phyloP scores from a whole-genome alignment of 2,329 filamentous ascomycete genomes.

The Xylaria digitata region DNA sequence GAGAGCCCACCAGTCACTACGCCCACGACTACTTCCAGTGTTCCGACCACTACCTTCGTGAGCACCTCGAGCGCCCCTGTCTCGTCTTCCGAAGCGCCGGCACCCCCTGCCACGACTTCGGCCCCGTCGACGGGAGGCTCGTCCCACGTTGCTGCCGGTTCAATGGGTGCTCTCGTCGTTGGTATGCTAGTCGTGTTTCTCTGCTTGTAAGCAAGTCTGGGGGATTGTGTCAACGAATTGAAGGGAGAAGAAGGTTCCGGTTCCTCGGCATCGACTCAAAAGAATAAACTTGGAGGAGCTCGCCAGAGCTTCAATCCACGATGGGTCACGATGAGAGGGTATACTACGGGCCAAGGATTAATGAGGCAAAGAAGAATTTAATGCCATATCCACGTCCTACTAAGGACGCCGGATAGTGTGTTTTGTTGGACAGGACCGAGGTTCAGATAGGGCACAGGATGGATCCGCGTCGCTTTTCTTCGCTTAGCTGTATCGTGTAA shows the following conservation, averaged over 20 bases:
- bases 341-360: slow-evolving; percentile 15
- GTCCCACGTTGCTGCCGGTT: slow-evolving; percentile 48
- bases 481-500: slow-evolving; percentile 16
- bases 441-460: not conserved
- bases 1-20: slow-evolving; percentile 33
- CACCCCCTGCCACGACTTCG: slow-evolving; percentile 43
- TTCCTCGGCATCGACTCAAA: not conserved
- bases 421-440: slow-evolving; percentile 11
- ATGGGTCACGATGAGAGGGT: not conserved
- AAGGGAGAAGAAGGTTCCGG: not conserved
- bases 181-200: slow-evolving; percentile 51
- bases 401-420: slow-evolving; percentile 17
- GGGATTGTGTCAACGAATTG: not conserved
- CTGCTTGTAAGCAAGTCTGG: slow-evolving; percentile 50
- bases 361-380: slow-evolving; percentile 18
- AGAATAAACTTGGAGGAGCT: not conserved
- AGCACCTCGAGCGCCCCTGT: slow-evolving; percentile 36
- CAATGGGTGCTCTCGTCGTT: slow-evolving; percentile 51
- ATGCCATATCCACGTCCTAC: slow-evolving; percentile 13
- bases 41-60: slow-evolving; percentile 32
- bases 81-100: slow-evolving; percentile 27
- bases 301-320: not conserved
- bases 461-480: slow-evolving; percentile 7
- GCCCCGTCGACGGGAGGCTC: slow-evolving; percentile 49
- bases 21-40: slow-evolving; percentile 33